These are phyloP conservation scores for Penicillium paradoxum DNA, from an alignment of 495 filamentous ascomycete species.

Conservation along the genomic window DNA sequence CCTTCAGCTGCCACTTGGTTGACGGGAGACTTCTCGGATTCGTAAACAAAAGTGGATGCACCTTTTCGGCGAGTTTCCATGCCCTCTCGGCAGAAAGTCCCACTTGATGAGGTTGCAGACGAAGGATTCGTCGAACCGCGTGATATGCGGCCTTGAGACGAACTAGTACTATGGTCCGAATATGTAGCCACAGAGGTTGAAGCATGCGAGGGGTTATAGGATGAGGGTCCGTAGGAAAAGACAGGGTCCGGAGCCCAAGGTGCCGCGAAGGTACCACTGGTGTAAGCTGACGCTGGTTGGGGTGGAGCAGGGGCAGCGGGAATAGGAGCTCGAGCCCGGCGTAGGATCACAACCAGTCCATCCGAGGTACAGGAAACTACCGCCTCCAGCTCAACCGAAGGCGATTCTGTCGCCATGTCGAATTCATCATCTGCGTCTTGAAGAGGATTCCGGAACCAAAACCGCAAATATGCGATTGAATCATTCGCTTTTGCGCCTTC, in stretches of 20 bases:
- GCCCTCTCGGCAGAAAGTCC: conserved; percentile 13
- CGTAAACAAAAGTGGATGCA: conserved; percentile 1
- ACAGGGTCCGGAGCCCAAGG: conserved; percentile 68
- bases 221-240: conserved; percentile 27
- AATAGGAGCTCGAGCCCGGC: conserved; percentile 66
- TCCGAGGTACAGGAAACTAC: conserved; percentile 90
- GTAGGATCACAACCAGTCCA: conserved; percentile 78
- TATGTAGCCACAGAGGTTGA: conserved; percentile 26
- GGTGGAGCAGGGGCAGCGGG: conserved; percentile 43
- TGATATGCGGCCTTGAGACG: background rate
- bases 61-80: background rate
- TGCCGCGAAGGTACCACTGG: conserved; percentile 70
- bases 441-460: conserved; percentile 74
- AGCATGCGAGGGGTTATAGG: background rate
- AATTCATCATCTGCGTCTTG: conserved; percentile 33
- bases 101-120: conserved; percentile 1
- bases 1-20: background rate
- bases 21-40: background rate
- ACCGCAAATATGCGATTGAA: conserved; percentile 89
- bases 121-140: background rate
- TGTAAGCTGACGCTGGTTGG: conserved; percentile 32
- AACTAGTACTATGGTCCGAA: conserved; percentile 1
- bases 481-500: conserved; percentile 90
- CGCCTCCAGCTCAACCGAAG: conserved; percentile 68
- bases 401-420: background rate